phyloP scores from a whole-genome alignment of 345 rosid species.

The Orychophragmus violaceus region DNA sequence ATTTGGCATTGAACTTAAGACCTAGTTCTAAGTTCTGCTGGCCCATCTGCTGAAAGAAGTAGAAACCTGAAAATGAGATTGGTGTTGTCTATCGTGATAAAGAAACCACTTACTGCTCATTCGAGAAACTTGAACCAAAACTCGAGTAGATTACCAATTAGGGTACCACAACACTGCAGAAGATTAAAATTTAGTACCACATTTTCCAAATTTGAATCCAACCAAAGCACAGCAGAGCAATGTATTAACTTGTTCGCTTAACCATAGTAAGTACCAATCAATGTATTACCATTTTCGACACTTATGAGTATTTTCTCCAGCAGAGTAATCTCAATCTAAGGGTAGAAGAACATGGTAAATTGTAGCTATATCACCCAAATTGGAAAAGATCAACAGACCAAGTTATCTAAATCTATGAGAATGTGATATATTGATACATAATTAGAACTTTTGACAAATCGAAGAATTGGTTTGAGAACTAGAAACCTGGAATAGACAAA shows the following conservation, averaged over 20 bases:
- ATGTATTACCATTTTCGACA: no score
- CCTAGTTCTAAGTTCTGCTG: constrained; percentile 73
- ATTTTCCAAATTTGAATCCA: not conserved
- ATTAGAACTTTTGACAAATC: no score
- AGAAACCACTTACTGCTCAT: no score
- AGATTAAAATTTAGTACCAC: not conserved
- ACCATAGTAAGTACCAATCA: no score
- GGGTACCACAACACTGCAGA: not conserved
- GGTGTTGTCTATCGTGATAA: no score
- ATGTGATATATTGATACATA: no score
- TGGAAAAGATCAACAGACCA: not conserved
- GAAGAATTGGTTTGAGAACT: not conserved
- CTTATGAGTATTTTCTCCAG: no score
- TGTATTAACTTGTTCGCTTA: not conserved
- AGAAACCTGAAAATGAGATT: not conserved
- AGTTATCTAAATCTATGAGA: not conserved
- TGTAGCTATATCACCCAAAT: no score
- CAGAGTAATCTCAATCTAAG: no score
- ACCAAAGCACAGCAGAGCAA: not conserved
- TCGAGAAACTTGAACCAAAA: not conserved
- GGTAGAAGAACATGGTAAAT: no score
- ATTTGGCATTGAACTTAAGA: constrained; percentile 78
- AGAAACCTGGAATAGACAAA: constrained; percentile 69
- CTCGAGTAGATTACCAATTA: not conserved
- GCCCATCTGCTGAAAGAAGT: constrained; percentile 49